A percentile compares a stretch with the other conserved stretches of the same genome.
phyloP scores from a whole-genome alignment of 805 yeast genomes.

The Wickerhamomyces strasburgensis region DNA sequence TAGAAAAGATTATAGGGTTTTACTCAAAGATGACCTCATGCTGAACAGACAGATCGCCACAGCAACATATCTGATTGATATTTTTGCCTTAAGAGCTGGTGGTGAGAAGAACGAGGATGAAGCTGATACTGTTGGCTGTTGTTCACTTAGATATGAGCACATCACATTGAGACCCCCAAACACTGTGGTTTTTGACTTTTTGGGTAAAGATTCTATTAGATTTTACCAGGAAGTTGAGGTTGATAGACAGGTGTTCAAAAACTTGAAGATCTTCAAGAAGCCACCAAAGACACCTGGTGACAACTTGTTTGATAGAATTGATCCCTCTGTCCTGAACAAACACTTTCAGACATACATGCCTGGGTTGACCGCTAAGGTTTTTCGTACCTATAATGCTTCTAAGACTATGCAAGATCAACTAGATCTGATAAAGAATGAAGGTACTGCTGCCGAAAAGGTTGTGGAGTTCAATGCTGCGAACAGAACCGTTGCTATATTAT shows the following conservation, averaged over 20 bases:
- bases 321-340: slow-evolving; percentile 76
- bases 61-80: slow-evolving; percentile 88
- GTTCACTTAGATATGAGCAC: slow-evolving; percentile 89
- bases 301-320: slow-evolving; percentile 85
- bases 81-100: slow-evolving; percentile 94
- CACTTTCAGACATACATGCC: slow-evolving; percentile 87
- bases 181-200: slow-evolving; percentile 81
- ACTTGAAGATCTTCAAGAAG: slow-evolving; percentile 80
- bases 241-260: slow-evolving; percentile 86
- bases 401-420: slow-evolving; percentile 95
- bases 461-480: slow-evolving; percentile 91
- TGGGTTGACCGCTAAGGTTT: slow-evolving; percentile 93
- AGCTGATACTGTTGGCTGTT: slow-evolving; percentile 97
- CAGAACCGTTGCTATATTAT: slow-evolving; percentile 88
- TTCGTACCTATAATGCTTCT: slow-evolving; percentile 96
- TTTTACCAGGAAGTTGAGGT: slow-evolving; percentile 91
- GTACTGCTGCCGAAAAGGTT: slow-evolving; percentile 82
- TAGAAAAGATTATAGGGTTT: slow-evolving; percentile 65
- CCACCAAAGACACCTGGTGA: slow-evolving; percentile 89
- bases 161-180: slow-evolving; percentile 80
- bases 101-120: slow-evolving; percentile 97
- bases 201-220: slow-evolving; percentile 94
- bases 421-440: slow-evolving; percentile 78
- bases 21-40: slow-evolving; percentile 73
- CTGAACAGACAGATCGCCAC: slow-evolving; percentile 87